These are phyloP conservation scores for Fusarium transvaalense DNA, from an alignment of 2,329 filamentous ascomycete species.

Conservation along the genomic window DNA sequence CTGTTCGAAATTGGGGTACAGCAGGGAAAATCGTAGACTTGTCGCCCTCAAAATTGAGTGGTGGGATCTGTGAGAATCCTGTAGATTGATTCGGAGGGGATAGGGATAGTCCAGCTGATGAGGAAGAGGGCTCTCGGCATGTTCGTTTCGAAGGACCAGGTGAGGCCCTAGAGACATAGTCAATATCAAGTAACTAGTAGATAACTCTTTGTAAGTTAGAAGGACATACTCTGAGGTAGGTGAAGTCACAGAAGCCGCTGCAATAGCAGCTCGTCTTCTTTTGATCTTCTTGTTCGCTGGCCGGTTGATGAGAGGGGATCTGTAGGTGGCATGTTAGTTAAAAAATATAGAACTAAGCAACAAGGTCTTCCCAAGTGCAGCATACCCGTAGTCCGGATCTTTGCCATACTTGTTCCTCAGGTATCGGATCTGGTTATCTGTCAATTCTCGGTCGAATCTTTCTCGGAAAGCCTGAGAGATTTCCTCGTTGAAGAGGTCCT, in stretches of 20 bases:
- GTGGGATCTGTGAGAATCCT: not conserved
- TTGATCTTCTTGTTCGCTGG: slow-evolving; percentile 32
- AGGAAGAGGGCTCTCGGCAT: not conserved
- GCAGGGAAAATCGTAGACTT: not conserved
- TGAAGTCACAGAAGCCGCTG: not conserved
- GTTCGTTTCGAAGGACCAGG: slow-evolving; percentile 4
- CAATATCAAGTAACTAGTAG: not conserved
- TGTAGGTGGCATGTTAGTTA: slow-evolving; percentile 2
- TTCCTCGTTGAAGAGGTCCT: slow-evolving; percentile 41
- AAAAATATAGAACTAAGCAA: not conserved
- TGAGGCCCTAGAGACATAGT: slow-evolving; percentile 1
- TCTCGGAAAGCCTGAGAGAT: slow-evolving; percentile 49
- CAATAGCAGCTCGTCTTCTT: slow-evolving; percentile 18
- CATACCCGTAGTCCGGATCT: slow-evolving; percentile 56
- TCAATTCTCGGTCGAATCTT: slow-evolving; percentile 49
- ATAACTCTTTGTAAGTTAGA: not conserved
- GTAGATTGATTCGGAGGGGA: not conserved
- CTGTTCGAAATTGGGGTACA: not conserved
- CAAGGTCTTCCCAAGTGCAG: not conserved
- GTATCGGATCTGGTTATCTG: slow-evolving; percentile 55
- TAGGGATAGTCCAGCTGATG: not conserved
- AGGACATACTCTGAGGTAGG: slow-evolving; percentile 19
- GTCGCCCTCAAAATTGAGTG: not conserved
- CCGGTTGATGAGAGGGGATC: slow-evolving; percentile 28
- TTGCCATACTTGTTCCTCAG: slow-evolving; percentile 58